Evolutionary conservation across 352 stramenopile genomes (phyloP).

Genomic region (Phytophthora idaei): DNA sequence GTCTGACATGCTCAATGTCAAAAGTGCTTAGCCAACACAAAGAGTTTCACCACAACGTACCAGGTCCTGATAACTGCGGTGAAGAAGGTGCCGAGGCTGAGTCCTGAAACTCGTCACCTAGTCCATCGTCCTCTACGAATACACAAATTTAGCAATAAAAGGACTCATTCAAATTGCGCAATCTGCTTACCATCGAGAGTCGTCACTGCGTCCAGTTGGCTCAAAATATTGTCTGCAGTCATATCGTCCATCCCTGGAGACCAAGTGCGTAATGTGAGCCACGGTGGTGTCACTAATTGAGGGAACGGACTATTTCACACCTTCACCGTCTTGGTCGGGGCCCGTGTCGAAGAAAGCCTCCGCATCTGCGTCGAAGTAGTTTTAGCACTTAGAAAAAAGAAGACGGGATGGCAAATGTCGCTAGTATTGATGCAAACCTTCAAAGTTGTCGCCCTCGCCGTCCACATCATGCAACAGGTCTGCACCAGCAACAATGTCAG

Average conservation of each 20-base stretch:
- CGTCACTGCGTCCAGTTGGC: constrained; percentile 43
- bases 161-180: not conserved
- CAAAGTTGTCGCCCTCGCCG: constrained; percentile 25
- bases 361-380: constrained; percentile 17
- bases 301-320: not conserved
- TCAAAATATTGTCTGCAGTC: constrained; percentile 41
- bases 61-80: not conserved
- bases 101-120: constrained; percentile 30
- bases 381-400: not conserved
- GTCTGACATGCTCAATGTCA: constrained; percentile 11
- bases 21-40: not conserved
- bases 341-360: constrained; percentile 35
- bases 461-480: constrained; percentile 37
- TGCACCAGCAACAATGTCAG: constrained; percentile 14
- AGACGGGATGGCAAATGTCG: not conserved
- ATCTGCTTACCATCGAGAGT: constrained; percentile 29
- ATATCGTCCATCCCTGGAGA: constrained; percentile 15
- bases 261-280: not conserved
- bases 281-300: not conserved
- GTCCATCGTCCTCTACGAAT: constrained; percentile 15
- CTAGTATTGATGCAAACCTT: constrained; percentile 25
- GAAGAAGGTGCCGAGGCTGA: constrained; percentile 16
- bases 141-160: not conserved
- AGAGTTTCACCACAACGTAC: constrained; percentile 5
- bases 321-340: constrained; percentile 16